Base-by-base conservation (phyloP, 2,329 filamentous ascomycete species). In the Pseudogymnoascus verrucosus region DNA sequence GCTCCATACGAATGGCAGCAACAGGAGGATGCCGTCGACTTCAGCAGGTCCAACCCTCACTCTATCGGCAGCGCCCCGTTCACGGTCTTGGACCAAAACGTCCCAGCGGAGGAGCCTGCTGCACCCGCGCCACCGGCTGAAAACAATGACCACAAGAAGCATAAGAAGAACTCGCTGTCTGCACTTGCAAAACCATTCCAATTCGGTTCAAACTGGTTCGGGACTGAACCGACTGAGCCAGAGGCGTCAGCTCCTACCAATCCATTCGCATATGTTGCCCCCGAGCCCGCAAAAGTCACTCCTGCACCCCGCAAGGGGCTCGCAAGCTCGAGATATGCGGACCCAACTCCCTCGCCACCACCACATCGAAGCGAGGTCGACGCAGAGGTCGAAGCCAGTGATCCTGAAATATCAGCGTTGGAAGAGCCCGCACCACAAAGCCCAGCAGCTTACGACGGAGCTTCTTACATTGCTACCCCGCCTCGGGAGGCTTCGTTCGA, bases 111-210 rank as follows among this genome's bases (percentile, higher is more conserved):
- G 47, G 69, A 64, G 14, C 36, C 59, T 14, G 59, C 34, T 40
- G 39, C 36, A 14, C 59, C 59, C 21, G 19, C 34, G 7, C 23
- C 59, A 26, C 16, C 36, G 11, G 19, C 59, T 23, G 62, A 64
- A 23, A 39, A 5, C 16, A 42, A 61, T 23, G 59, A 61, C 36
- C 28, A 63, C 40, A 74, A 73, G 68, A 68, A 59, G 10, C 71
- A 76, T 67, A 77, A 83, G 71, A 70, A 75, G 36, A 76, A 84
- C 70, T 85, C 85, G 4, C 78, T 93, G 23, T 93, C 90, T 37
- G 88, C 89, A 3, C 81, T 85, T 14, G 89, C 90, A 0, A 85
- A 84, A 69, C 82, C 89, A 0, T 96, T 95, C 72, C 82, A 73
- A 51, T 72, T 71, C 44, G 69, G 65, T 40, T 65, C 69, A 19